A percentile compares a stretch with the other conserved stretches of the same genome.
phyloP scores from a whole-genome alignment of 2,329 filamentous ascomycete genomes.

The Fusarium aywerte region DNA sequence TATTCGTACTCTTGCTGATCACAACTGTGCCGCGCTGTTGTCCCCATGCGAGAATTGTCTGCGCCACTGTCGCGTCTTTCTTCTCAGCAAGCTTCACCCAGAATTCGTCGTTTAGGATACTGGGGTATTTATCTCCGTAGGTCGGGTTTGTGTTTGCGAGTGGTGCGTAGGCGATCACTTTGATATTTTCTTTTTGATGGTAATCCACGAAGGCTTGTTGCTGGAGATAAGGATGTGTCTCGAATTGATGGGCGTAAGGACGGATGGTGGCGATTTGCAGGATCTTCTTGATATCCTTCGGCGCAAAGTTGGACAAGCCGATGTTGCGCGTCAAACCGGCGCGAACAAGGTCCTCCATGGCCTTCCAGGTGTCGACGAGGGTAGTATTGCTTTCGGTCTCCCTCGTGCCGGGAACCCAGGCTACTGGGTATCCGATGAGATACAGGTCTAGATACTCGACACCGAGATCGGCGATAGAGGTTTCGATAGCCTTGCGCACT shows the following conservation, averaged over 20 bases:
- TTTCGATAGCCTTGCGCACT: conserved; percentile 46
- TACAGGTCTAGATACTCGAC: conserved; percentile 50
- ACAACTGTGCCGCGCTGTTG: conserved; percentile 37
- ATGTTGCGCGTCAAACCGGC: conserved; percentile 45
- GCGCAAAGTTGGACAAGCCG: conserved; percentile 69
- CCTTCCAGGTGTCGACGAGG: conserved; percentile 48
- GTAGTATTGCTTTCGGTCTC: conserved; percentile 37
- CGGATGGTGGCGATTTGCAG: conserved; percentile 48
- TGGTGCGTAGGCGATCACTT: conserved; percentile 40
- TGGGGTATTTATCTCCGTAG: conserved; percentile 35
- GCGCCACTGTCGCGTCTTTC: conserved; percentile 40
- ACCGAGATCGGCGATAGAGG: conserved; percentile 47
- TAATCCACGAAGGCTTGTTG: conserved; percentile 45
- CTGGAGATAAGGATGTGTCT: conserved; percentile 70
- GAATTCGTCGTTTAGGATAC: conserved; percentile 34
- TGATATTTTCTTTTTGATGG: conserved; percentile 46
- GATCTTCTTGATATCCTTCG: conserved; percentile 60
- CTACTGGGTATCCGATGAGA: conserved; percentile 47
- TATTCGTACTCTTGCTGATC: conserved; percentile 37
- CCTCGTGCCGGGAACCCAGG: conserved; percentile 37
- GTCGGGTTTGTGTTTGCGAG: conserved; percentile 41
- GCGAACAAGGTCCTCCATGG: conserved; percentile 45
- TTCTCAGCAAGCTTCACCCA: conserved; percentile 28
- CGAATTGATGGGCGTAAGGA: conserved; percentile 50
- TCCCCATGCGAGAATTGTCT: conserved; percentile 40